Base-by-base conservation (phyloP, 768 basidiomycete species). In the Megacollybia marginata region DNA sequence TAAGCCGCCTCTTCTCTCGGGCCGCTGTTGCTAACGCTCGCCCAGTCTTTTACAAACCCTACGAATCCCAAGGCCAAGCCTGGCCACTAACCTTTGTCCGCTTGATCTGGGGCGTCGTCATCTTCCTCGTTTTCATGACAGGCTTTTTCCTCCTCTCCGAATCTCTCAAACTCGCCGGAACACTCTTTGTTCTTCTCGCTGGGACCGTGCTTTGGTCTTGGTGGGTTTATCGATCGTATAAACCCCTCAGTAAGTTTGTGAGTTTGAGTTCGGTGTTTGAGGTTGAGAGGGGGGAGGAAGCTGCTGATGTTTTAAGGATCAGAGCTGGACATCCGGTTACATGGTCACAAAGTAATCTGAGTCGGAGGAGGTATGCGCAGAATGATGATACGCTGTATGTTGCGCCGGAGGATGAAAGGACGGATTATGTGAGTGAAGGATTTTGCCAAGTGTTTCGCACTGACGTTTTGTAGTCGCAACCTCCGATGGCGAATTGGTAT, bases 81-180 rank as follows among this genome's bases (percentile, higher is more conserved):
- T 98, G 96, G 95, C 92, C 92, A 0, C 82, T 97, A 56, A 94
- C 96, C 0, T 97, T 94, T 64, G 78, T 83, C 23, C 88, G 95
- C 7, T 80, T 96, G 36, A 85, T 94, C 32, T 91, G 90, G 86
- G 94, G 90, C 42, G 79, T 98, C 49, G 62, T 95, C 62, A 89
- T 95, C 48, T 98, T 94, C 75, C 82, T 94, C 49, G 63, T 93
- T 42, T 96, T 98, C 75, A 98, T 98, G 96, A 90, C 85, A 42
- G 94, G 94, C 44, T 87, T 96, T 56, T 97, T 99, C 72, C 78
- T 75, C 60, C 74, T 54, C 61, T 83, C 68, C 56, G 69, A 82
- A 58, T 76, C 74, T 9, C 80, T 76, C 57, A 66, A 80, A 42
- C 73, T 84, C 44, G 71, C 83, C 8, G 71, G 74, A 4, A 74